phyloP scores from a whole-genome alignment of 345 rosid species.

The Acer saccharum region DNA sequence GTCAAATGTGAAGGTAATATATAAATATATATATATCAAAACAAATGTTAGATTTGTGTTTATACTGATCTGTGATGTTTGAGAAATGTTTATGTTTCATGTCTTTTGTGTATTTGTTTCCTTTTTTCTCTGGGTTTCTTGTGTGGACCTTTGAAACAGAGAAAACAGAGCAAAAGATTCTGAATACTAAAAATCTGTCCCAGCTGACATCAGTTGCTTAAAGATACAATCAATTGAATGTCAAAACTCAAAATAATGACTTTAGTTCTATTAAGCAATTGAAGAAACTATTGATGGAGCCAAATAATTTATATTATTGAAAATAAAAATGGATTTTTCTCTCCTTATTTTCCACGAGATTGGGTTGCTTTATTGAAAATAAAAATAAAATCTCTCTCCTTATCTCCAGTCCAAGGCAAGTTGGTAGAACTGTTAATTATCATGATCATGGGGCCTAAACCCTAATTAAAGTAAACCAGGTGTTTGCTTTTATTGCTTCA shows the following conservation, averaged over 20 bases:
- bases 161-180: conserved; percentile 3
- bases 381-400: too few relatives aligned
- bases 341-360: too few relatives aligned
- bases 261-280: background rate
- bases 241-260: background rate
- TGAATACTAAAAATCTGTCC: background rate
- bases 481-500: background rate
- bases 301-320: background rate
- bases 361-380: background rate
- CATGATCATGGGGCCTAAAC: background rate
- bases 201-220: background rate
- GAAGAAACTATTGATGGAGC: background rate
- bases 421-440: background rate
- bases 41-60: background rate
- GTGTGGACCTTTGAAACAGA: background rate
- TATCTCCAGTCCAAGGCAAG: background rate
- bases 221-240: background rate
- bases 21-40: background rate
- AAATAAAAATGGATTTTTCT: background rate
- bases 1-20: background rate
- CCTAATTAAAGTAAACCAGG: background rate
- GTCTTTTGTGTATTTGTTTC: background rate
- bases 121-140: background rate
- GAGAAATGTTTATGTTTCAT: conserved; percentile 9
- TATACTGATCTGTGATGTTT: conserved; percentile 1